phyloP scores from a whole-genome alignment of 176 grass and related monocot genomes.

The Pharus latifolius region DNA sequence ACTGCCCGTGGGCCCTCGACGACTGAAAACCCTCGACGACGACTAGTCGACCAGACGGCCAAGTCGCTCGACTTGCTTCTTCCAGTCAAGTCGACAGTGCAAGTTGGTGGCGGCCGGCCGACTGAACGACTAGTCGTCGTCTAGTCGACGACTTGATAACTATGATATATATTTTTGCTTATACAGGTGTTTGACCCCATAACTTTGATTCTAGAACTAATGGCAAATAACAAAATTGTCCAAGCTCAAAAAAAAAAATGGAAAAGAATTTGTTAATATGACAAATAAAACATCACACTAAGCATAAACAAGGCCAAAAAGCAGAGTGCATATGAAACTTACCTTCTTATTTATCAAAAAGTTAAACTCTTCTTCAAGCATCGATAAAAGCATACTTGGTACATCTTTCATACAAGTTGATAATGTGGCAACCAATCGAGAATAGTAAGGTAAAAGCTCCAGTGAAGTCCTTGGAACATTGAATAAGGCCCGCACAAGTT shows the following conservation, averaged over 20 bases:
- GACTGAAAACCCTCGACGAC: no score
- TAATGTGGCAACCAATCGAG: conserved; percentile 81
- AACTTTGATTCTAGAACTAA: neutral
- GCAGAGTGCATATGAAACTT: neutral
- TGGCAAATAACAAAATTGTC: neutral
- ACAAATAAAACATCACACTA: conserved; percentile 2
- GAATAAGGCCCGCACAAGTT: conserved; percentile 74
- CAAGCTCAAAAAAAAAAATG: neutral
- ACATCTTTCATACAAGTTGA: conserved; percentile 96
- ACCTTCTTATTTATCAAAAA: conserved; percentile 99
- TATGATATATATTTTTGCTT: conserved; percentile 18
- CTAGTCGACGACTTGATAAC: no score
- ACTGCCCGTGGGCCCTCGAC: no score
- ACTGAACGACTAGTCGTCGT: no score
- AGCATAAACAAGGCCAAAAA: neutral
- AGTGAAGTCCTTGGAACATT: conserved; percentile 89
- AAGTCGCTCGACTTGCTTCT: no score
- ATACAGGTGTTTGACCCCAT: neutral
- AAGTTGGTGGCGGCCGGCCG: no score
- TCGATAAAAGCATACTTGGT: conserved; percentile 66
- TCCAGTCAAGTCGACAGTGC: no score
- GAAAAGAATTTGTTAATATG: neutral
- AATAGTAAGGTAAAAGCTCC: conserved; percentile 95
- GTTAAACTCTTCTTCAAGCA: conserved; percentile 98
- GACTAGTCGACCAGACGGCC: no score